phyloP scores from a whole-genome alignment of 164 flowering plant genomes.

The Tetracentron sinense region DNA sequence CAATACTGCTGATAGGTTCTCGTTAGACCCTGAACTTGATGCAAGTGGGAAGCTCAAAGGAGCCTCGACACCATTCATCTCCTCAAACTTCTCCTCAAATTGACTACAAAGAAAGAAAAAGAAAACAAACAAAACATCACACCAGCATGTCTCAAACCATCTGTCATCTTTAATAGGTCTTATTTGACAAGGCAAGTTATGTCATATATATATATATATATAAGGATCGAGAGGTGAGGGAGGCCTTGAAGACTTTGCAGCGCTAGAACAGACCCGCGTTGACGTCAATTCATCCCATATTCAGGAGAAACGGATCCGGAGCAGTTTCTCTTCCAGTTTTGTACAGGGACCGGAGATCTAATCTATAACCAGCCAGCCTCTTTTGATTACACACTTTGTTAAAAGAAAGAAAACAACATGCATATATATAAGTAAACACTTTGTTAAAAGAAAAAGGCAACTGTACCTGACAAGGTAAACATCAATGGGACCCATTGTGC shows the following conservation, averaged over 20 bases:
- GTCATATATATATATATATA: no score
- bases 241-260: no score
- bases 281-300: no score
- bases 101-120: conserved; percentile 31
- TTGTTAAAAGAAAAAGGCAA: background rate
- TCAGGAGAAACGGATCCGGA: no score
- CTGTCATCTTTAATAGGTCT: background rate
- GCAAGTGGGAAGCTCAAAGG: conserved; percentile 32
- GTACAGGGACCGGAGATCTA: no score
- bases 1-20: conserved; percentile 23
- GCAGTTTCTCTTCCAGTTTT: no score
- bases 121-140: conserved; percentile 1
- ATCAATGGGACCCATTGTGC: conserved; percentile 84
- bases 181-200: no score
- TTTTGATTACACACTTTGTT: no score
- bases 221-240: no score
- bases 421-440: background rate
- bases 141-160: background rate
- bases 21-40: conserved; percentile 37
- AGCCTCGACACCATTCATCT: conserved; percentile 40
- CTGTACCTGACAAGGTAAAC: conserved; percentile 83
- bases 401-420: background rate
- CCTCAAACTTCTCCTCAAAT: conserved; percentile 87
- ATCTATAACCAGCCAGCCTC: no score
- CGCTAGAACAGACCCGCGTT: no score